Base-by-base conservation (phyloP, 768 basidiomycete species). In the Russula olivacea region DNA sequence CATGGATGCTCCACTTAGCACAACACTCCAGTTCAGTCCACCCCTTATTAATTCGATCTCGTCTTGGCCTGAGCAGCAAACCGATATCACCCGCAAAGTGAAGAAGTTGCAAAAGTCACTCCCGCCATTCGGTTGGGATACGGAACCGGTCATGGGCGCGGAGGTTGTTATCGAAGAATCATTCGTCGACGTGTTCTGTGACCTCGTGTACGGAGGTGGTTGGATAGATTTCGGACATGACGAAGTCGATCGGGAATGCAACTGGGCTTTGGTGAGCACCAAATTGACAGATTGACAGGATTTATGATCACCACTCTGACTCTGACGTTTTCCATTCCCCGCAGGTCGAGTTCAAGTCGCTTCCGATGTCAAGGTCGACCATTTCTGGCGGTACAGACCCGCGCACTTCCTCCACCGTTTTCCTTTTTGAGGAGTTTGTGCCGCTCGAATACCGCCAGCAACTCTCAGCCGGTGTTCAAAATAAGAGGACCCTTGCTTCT, bases 381-480 rank as follows among this genome's bases (percentile, higher is more conserved):
- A 63, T 64, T 11, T 69, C 74, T 1, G 74, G 74, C 1, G 71
- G 71, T 5, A 65, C 69, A 2, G 91, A 94, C 70, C 91, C 91
- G 0, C 81, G 93, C n/a, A 87, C 83, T 1, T 77, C 85, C 0
- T 79, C 83, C 0, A 81, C 85, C 0, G 82, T 92, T 53, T 81
- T 97, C 57, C 76, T 98, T 7, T 95, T 93, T 66, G 94, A 99
- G 74, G 97, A 98, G 73, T 90, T 92, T 59, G 93, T 99, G 3
- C 96, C 95, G 0, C 76, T 83, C 43, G 94, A 93, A 71, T 93
- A 93, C 69, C 80, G 90, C 4, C 85, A 89, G 50, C 86, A 91
- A 67, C 80, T 95, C 7, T 83, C 75, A 5, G 74, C 84, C 7
- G 77, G 80, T 17, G 78, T 81, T 3, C 76, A 79, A 0, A 77